Evolutionary conservation across 2,329 filamentous ascomycete genomes (phyloP).

Genomic region (Camillea tinctor): DNA sequence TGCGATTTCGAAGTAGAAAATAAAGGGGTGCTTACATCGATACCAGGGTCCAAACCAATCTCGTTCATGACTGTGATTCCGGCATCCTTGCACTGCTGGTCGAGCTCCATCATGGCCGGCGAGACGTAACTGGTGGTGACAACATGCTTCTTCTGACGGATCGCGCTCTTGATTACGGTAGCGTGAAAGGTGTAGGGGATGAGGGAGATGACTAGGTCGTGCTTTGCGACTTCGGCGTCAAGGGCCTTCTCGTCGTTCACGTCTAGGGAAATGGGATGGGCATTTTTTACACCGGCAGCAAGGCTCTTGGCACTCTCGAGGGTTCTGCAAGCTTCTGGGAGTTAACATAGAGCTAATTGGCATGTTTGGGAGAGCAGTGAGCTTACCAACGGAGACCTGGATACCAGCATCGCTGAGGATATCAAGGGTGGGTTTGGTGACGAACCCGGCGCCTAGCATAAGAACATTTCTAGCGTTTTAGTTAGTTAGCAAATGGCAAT

Average conservation of each 20-base stretch:
- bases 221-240: slow-evolving; percentile 75
- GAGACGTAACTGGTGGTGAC: slow-evolving; percentile 95
- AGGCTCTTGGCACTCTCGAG: slow-evolving; percentile 75
- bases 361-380: not conserved
- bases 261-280: slow-evolving; percentile 78
- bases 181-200: slow-evolving; percentile 93
- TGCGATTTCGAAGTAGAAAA: no score
- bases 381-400: slow-evolving; percentile 63
- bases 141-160: slow-evolving; percentile 91
- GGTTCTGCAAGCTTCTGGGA: slow-evolving; percentile 70
- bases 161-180: slow-evolving; percentile 87
- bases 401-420: slow-evolving; percentile 61
- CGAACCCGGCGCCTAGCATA: slow-evolving; percentile 49
- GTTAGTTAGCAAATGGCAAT: no score
- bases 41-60: slow-evolving; percentile 72
- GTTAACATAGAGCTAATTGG: slow-evolving; percentile 3
- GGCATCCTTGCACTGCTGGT: slow-evolving; percentile 78
- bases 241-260: slow-evolving; percentile 75
- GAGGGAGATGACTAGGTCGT: slow-evolving; percentile 75
- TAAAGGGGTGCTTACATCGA: slow-evolving; percentile 46
- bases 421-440: slow-evolving; percentile 58
- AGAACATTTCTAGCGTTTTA: slow-evolving; percentile 31
- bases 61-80: slow-evolving; percentile 98
- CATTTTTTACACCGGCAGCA: slow-evolving; percentile 67
- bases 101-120: slow-evolving; percentile 86